Percentiles rank a stretch among this genome's conserved stretches.
phyloP scores from a whole-genome alignment of 2,329 filamentous ascomycete genomes.

The Phyllosticta ampelicida region DNA sequence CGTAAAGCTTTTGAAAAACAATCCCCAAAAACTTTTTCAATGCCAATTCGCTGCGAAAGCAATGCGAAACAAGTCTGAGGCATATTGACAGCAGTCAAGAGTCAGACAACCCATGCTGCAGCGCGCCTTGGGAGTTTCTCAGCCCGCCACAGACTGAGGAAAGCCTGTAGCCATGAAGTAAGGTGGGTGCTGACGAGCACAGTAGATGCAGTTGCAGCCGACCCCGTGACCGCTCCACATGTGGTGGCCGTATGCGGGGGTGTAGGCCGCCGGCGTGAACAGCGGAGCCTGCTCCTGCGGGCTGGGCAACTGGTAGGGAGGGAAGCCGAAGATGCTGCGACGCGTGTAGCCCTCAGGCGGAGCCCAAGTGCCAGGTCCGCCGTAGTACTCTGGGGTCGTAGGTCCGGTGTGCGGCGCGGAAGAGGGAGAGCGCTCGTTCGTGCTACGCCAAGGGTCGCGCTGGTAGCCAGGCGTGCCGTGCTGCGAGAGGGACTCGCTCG shows the following conservation, averaged over 20 bases:
- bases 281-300: constrained; percentile 25
- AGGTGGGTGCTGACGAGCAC: constrained; percentile 25
- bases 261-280: constrained; percentile 25
- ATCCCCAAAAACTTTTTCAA: constrained; percentile 9
- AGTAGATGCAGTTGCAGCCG: constrained; percentile 29
- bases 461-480: constrained; percentile 26
- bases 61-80: constrained; percentile 1
- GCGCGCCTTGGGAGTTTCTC: constrained; percentile 2
- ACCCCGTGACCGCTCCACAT: constrained; percentile 27
- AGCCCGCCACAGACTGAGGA: constrained; percentile 28
- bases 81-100: background rate
- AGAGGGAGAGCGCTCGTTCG: constrained; percentile 39
- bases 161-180: constrained; percentile 30
- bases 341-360: constrained; percentile 32
- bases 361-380: constrained; percentile 37
- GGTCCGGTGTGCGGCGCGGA: constrained; percentile 44
- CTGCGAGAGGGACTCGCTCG: constrained; percentile 22
- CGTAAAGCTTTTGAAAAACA: constrained; percentile 10
- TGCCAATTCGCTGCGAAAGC: constrained; percentile 7
- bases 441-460: constrained; percentile 33
- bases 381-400: constrained; percentile 44
- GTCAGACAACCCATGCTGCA: constrained; percentile 4
- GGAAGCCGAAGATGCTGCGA: constrained; percentile 32
- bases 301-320: constrained; percentile 25
- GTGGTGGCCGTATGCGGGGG: constrained; percentile 25